Evolutionary conservation across 768 basidiomycete species (phyloP), one percentile per base, ranked within the genome.

Genomic region (Lentinula lateritia): DNA sequence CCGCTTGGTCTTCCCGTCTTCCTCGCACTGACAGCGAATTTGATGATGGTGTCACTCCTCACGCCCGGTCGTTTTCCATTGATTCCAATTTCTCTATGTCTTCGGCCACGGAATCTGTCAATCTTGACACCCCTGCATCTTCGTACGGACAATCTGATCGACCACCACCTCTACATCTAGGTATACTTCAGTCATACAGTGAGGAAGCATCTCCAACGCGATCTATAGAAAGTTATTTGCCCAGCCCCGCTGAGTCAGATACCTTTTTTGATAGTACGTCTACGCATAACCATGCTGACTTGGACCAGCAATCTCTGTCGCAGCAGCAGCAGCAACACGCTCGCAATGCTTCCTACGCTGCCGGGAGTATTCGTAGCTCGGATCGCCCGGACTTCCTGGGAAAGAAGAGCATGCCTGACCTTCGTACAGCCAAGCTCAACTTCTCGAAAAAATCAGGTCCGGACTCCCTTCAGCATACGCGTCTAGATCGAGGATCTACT

Each of bases 371-470:
- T 60, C 75, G 67, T 63, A 73, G 65, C 63, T 69, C 75, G 62
- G 70, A 69, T 41, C 76, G 74, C 58, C 68, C 70, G 52, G 75
- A 73, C 12, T 54, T 60, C 35, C 69, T 87, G 2, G 78, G 78
- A 38, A 95, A 93, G 78, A 92, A 95, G 74, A 94, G 92, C 61
- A 78, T 96, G 61, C 94, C 95, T 6, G 93, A 97, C 69, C 76
- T 96, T 52, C 83, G 90, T 32, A 83, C 74, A 15, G 75, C 79
- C 35, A 82, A 78, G 50, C 68, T 80, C 42, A 76, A 75, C 57
- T 72, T 75, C 62, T 67, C 61, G 61, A 65, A 61, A 58, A 69
- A 70, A 65, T 69, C 69, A 57, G 61, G 64, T 58, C 69, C 70
- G 15, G 72, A 54, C 16, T 54, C 52, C n/a, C 20, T 7, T 6